Evolutionary conservation across 306 rosid species (phyloP), one percentile per base, ranked within the genome.

Genomic region (Pyrus pyrifolia): DNA sequence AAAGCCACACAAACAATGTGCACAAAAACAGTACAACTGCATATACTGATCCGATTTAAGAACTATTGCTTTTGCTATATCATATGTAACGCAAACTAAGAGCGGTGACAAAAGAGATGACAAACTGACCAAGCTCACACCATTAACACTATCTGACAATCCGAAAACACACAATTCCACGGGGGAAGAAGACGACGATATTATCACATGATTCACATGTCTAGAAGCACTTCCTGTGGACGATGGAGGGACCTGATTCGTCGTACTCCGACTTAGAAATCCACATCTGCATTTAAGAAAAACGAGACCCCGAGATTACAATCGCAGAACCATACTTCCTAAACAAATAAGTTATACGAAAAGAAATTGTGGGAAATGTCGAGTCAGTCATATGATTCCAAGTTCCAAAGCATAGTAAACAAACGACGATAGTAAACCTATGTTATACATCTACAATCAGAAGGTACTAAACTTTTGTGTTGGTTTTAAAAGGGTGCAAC

Each of bases 171-270:
- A 78, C 71, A 22, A 23, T 4, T 1, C 72, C 29, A 71, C 15
- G 17, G 10, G 46, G 38, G 11, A 38, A 35, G 64, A 64, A 13
- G 42, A 38, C 8, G n/a, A 51, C 15, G 55, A 51, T n/a, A 21
- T 58, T 15, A 58, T 58, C 62, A 10, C 58, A 46, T 35, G 51
- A 27, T n/a, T 58, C 62, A 10, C 58, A 46, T 35, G 51, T 33
- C 65, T 71, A 83, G 77, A 80, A 76, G 82, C 84, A 83, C 72
- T 80, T 83, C 75, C 84, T 83, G 80, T 83, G 87, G 42, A 83
- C 87, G 35, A 83, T 80, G 67, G 87, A 77, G 22, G 86, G 86
- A 3, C 85, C 85, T 0, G 85, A 82, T 71, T 83, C 86, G 8
- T 83, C 86, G 4, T 83, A 83, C 76, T 83, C 86, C 4, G 83